phyloP scores from a whole-genome alignment of 2,329 filamentous ascomycete species.

The Aureobasidium sp. region DNA sequence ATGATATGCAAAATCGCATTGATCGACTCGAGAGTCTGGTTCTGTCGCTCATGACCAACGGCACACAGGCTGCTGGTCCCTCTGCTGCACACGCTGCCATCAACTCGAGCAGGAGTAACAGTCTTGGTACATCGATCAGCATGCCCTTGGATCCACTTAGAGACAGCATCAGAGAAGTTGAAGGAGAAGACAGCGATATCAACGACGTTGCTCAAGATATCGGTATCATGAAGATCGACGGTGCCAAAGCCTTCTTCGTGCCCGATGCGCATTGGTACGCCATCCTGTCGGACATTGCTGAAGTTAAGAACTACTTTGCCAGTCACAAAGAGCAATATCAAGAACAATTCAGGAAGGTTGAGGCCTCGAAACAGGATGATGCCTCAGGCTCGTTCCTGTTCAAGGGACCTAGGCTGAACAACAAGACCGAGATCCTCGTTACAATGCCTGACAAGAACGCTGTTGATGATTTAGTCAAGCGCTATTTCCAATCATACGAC shows the following conservation, averaged over 20 bases:
- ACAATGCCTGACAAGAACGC: conserved; percentile 74
- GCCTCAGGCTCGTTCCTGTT: conserved; percentile 74
- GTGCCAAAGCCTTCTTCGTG: conserved; percentile 42
- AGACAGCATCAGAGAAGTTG: conserved; percentile 48
- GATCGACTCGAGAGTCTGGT: conserved; percentile 90
- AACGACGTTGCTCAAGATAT: conserved; percentile 45
- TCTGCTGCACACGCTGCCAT: conserved; percentile 51
- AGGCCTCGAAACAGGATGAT: conserved; percentile 55
- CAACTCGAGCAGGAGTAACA: conserved; percentile 35
- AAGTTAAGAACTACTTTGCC: conserved; percentile 86
- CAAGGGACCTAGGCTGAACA: conserved; percentile 61
- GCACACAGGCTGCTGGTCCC: conserved; percentile 54
- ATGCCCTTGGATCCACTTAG: conserved; percentile 38
- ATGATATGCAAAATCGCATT: conserved; percentile 98
- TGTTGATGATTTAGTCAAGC: conserved; percentile 75
- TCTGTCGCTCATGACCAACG: conserved; percentile 87
- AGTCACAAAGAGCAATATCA: conserved; percentile 85
- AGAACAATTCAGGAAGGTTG: conserved; percentile 69
- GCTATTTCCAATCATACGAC: conserved; percentile 82
- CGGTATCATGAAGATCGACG: conserved; percentile 48
- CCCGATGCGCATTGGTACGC: conserved; percentile 49
- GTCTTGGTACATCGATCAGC: conserved; percentile 28
- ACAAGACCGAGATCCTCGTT: conserved; percentile 69
- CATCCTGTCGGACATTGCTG: conserved; percentile 59
- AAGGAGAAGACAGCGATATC: conserved; percentile 54